Conservation (phyloP, 2,329 filamentous ascomycete species). For the Penicillium sp. region DNA sequence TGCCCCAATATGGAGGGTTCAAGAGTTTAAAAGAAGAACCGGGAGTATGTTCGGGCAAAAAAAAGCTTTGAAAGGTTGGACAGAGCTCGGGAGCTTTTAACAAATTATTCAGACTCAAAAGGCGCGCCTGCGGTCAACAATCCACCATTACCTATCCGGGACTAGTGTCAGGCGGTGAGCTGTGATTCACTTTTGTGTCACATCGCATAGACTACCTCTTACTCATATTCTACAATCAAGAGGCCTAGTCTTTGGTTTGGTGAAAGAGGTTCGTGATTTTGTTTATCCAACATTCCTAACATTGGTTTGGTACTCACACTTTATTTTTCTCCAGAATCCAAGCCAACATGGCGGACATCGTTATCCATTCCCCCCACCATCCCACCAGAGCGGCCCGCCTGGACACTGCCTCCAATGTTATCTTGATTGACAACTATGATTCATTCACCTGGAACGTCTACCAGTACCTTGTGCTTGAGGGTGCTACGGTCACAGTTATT, state of each 20-base stretch:
- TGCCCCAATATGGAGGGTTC: slow-evolving; percentile 3
- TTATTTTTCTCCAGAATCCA: not conserved
- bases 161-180: slow-evolving; percentile 36
- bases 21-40: slow-evolving; percentile 4
- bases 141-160: slow-evolving; percentile 35
- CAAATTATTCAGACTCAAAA: slow-evolving; percentile 30
- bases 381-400: slow-evolving; percentile 72
- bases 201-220: not conserved
- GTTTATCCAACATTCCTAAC: not conserved
- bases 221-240: not conserved
- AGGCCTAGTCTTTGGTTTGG: not conserved
- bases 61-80: slow-evolving; percentile 16
- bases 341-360: slow-evolving; percentile 46
- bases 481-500: slow-evolving; percentile 83
- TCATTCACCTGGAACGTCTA: slow-evolving; percentile 99
- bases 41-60: slow-evolving; percentile 8
- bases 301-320: not conserved
- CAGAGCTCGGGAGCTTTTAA: slow-evolving; percentile 25
- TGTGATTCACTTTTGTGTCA: slow-evolving; percentile 17
- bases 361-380: slow-evolving; percentile 82
- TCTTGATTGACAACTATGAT: slow-evolving; percentile 98
- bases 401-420: slow-evolving; percentile 79
- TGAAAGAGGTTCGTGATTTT: not conserved
- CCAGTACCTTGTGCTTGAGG: slow-evolving; percentile 96
- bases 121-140: slow-evolving; percentile 38